Evolutionary conservation across 1,139 yeast species (phyloP), one percentile per base, ranked within the genome.

Genomic region (Kurtzmaniella quercitrusa): DNA sequence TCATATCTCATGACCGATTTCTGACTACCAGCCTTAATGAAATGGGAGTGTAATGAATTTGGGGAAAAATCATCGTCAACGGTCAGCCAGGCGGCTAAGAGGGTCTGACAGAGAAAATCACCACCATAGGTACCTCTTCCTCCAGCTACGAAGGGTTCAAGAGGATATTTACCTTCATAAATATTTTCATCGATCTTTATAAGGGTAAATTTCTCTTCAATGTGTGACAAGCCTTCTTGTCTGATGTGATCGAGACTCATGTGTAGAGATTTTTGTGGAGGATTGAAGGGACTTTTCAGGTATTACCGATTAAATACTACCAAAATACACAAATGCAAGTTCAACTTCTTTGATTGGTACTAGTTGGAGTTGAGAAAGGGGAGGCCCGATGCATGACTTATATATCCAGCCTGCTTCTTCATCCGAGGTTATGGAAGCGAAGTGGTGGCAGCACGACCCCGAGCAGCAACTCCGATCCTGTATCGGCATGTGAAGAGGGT

Each of bases 71-170:
- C 66, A 25, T 45, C 50, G 3, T 47, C 49, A 8, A 71, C 54
- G 10, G 72, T 56, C 40, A 58, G 66, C 69, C 70, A 69, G 1
- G 70, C 73, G 0, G 74, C 77, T 38, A 60, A 48, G 11, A 65
- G 43, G 1, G 65, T 62, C 49, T 69, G 75, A 17, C 62, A 47
- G 3, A 69, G 52, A 29, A 68, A 55, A 42, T 71, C 77, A 2
- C 76, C 77, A 2, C 77, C 77, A 50, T 62, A 71, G 2, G 68
- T 61, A 1, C 75, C 76, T 46, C 73, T 54, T 4, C 60, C 62
- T 1, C 58, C 69, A 10, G 53, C 57, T 15, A 48, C 45, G 43
- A 58, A 60, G 10, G 69, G 62, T 49, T 69, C 67, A 43, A 71
- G 59, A 2, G 75, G 75, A 49, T 66, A 62, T 34, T 60, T 61